Evolutionary conservation across 108 stramenopile species (phyloP).

Genomic region (Cyclotella baltica): DNA sequence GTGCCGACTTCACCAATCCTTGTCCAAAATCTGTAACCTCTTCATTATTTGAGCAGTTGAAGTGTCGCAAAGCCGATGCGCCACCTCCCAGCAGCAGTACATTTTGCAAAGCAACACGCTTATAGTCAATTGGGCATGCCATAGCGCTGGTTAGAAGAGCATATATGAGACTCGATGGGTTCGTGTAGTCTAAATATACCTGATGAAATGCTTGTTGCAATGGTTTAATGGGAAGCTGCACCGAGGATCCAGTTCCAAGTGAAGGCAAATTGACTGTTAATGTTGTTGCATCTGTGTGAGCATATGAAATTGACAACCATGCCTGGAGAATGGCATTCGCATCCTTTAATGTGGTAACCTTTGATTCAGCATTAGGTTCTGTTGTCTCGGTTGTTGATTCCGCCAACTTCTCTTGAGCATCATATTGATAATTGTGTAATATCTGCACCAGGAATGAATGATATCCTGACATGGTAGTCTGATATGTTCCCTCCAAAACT

Average conservation of each 20-base stretch:
- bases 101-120: constrained; percentile 36
- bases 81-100: constrained; percentile 33
- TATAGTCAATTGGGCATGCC: constrained; percentile 38
- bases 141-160: constrained; percentile 31
- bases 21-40: constrained; percentile 10
- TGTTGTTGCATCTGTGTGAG: constrained; percentile 5
- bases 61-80: constrained; percentile 31
- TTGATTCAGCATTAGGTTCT: not conserved
- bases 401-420: not conserved
- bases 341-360: constrained; percentile 28
- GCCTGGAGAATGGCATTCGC: constrained; percentile 41
- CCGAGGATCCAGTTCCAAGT: not conserved
- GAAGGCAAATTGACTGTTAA: constrained; percentile 37
- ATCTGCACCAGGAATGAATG: constrained; percentile 29
- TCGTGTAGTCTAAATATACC: constrained; percentile 43
- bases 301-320: constrained; percentile 13
- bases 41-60: not conserved
- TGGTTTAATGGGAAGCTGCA: constrained; percentile 26
- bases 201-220: constrained; percentile 36
- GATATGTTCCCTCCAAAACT: constrained; percentile 35
- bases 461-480: constrained; percentile 33
- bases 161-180: constrained; percentile 40
- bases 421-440: constrained; percentile 28
- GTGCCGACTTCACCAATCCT: constrained; percentile 17
- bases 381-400: constrained; percentile 2